phyloP scores from a whole-genome alignment of 805 yeast genomes.

The Candida lessepsii region DNA sequence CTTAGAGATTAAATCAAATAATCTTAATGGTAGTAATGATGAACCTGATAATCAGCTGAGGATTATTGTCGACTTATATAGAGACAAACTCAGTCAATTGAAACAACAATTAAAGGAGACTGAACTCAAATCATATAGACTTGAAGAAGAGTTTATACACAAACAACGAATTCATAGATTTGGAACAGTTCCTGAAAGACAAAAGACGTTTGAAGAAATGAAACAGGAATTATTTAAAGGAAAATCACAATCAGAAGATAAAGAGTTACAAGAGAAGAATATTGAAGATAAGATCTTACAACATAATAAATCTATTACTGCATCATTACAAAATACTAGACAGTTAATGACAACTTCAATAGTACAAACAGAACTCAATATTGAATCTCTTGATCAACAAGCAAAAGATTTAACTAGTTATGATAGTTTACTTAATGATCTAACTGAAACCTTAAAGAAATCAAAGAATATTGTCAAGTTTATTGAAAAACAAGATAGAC shows the following conservation, averaged over 20 bases:
- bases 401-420: slow-evolving; percentile 39
- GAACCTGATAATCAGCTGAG: not conserved
- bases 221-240: slow-evolving; percentile 24
- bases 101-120: slow-evolving; percentile 25
- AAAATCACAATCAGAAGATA: slow-evolving; percentile 15
- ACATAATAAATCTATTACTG: slow-evolving; percentile 48
- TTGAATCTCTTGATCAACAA: slow-evolving; percentile 48
- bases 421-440: slow-evolving; percentile 40
- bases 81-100: slow-evolving; percentile 15
- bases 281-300: slow-evolving; percentile 42
- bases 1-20: slow-evolving; percentile 1
- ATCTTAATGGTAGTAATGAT: not conserved
- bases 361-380: slow-evolving; percentile 50
- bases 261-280: slow-evolving; percentile 19
- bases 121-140: slow-evolving; percentile 26
- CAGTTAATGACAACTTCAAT: slow-evolving; percentile 49
- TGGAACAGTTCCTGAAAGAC: slow-evolving; percentile 13
- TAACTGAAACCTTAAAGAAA: slow-evolving; percentile 39
- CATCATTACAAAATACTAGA: slow-evolving; percentile 46
- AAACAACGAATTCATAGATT: slow-evolving; percentile 30
- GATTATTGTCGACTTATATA: slow-evolving; percentile 7
- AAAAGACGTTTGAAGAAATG: slow-evolving; percentile 13
- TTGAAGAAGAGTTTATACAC: slow-evolving; percentile 29
- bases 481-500: slow-evolving; percentile 51
- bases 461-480: slow-evolving; percentile 48